Conservation (phyloP, 176 grass and related monocot species). For the Typha latifolia region DNA sequence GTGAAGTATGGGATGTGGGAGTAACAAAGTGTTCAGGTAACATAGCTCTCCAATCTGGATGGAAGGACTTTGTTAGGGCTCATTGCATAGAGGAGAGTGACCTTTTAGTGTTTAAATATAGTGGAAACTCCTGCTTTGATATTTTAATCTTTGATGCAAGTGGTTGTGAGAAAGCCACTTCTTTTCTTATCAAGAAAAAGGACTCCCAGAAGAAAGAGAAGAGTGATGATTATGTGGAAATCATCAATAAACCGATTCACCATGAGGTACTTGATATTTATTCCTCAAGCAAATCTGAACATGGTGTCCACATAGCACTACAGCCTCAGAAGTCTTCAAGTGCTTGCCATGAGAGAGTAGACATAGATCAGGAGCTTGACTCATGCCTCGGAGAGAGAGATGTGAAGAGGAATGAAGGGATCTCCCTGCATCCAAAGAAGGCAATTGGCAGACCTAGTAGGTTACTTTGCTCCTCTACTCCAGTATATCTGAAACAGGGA, state of each 20-base stretch:
- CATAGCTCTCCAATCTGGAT: constrained; percentile 30
- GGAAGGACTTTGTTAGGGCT: constrained; percentile 18
- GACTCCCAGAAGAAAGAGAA: not conserved
- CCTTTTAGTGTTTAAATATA: constrained; percentile 34
- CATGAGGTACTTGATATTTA: not conserved
- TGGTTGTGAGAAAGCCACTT: constrained; percentile 26
- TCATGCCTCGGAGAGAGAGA: not conserved
- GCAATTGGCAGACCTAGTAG: not conserved
- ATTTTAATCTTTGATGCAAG: constrained; percentile 23
- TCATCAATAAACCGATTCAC: not conserved
- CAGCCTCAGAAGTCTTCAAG: not conserved
- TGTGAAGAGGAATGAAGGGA: not conserved
- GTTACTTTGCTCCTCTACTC: not conserved
- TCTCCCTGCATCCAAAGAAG: not conserved
- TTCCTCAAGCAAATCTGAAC: constrained; percentile 10
- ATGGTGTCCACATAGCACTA: not conserved
- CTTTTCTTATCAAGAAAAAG: constrained; percentile 13
- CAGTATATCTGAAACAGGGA: not conserved
- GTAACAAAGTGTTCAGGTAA: constrained; percentile 2
- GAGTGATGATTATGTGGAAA: not conserved
- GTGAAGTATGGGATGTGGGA: constrained; percentile 23
- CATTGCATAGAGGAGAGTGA: constrained; percentile 23
- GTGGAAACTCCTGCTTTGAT: constrained; percentile 18
- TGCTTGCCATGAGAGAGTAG: not conserved
- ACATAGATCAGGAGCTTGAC: not conserved